Base-by-base conservation (phyloP, 169 alveolate genomes). In the Plasmodium reichenowi region DNA sequence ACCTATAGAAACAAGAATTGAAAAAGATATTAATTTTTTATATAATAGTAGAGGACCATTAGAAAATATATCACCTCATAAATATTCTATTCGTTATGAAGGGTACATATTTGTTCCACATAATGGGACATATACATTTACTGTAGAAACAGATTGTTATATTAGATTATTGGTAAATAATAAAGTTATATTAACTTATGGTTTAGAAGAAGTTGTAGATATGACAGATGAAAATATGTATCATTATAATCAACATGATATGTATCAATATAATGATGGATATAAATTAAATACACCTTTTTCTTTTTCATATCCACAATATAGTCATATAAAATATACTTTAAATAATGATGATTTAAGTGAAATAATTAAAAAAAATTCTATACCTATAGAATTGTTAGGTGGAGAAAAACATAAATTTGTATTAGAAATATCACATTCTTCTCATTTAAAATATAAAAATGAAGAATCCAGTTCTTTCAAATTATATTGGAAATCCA, bases 361-460 rank as follows among this genome's bases (percentile, higher is more conserved):
- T n/a, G 73, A 89, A 15, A 91, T 80, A 26, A 87, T 68, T 12
- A 91, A 87, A 22, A 93, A 24, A 12, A 24, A 93, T 17, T 95
- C 98, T 9, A 91, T 64, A 32, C 93, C 96, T 3, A 93, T 94
- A 74, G 95, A 96, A 74, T 93, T 96, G 29, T 50, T 93, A 15
- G 98, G 97, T 2, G 98, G 98, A 1, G 95, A 94, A 68, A 95
- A 95, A 54, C 94, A 96, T 83, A 83, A 92, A 59, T 88, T 96
- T 15, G 88, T 94, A 64, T 80, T 96, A 15, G 98, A 95, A 68
- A 72, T 96, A 88, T 93, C 96, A 86, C 98, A 96, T 83, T 88
- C 97, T 26, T 92, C 95, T 60, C 97, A 95, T 86, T 85, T 94
- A 66, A 94, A 95, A 52, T 94, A 78, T 93, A 70, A 73, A 10